phyloP scores from a whole-genome alignment of 2,329 filamentous ascomycete species.

The Fusarium nisikadoi region DNA sequence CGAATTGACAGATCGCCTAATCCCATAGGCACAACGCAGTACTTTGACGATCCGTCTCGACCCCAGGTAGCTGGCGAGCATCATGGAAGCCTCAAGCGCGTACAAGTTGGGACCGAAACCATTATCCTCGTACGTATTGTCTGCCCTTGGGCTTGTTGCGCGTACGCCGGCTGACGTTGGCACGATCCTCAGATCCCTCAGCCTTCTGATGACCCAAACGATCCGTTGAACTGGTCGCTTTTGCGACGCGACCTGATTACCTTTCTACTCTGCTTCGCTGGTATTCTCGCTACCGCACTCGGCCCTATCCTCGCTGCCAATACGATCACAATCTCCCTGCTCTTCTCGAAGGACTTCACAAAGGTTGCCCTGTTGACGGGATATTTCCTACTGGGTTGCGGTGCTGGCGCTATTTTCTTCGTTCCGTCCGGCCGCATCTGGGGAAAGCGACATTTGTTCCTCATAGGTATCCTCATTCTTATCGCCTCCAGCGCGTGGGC shows the following conservation, averaged over 20 bases:
- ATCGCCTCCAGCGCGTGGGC: constrained; percentile 82
- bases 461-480: constrained; percentile 79
- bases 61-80: constrained; percentile 55
- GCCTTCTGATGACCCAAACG: constrained; percentile 89
- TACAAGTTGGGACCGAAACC: constrained; percentile 70
- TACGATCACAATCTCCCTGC: constrained; percentile 78
- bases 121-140: constrained; percentile 79
- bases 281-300: constrained; percentile 85
- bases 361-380: constrained; percentile 84
- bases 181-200: constrained; percentile 69
- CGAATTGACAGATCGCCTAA: constrained; percentile 20
- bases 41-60: constrained; percentile 69
- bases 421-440: constrained; percentile 89
- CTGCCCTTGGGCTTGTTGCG: not conserved
- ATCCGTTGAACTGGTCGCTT: constrained; percentile 86
- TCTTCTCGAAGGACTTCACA: constrained; percentile 75
- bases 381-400: constrained; percentile 86
- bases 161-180: constrained; percentile 16
- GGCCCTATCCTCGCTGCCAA: constrained; percentile 90
- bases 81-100: constrained; percentile 72
- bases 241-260: constrained; percentile 87
- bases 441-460: constrained; percentile 90
- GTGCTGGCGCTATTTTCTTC: constrained; percentile 83
- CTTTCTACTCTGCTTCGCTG: constrained; percentile 78
- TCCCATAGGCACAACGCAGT: constrained; percentile 67